Base-by-base conservation (phyloP, 305 asterid species). In the Stenogyne calaminthoides region DNA sequence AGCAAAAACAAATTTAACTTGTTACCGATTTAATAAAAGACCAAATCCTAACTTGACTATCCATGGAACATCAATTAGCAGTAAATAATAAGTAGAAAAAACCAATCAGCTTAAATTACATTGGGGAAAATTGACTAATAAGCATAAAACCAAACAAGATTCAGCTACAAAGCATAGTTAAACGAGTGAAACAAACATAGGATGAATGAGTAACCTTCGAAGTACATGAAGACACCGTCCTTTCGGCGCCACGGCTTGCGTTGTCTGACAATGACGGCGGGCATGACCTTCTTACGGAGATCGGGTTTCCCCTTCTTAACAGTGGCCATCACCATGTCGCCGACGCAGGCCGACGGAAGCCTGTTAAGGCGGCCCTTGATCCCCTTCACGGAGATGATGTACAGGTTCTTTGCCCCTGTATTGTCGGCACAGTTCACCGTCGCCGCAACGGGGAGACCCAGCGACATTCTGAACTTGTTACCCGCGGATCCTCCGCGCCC, bases 401-500 rank as follows among this genome's bases (percentile, higher is more conserved):
- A 85, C 37, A 87, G 78, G n/a, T 87, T 87, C 86, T 87, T 87
- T 1, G 92, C 92, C 14, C 92, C 92, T 5, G 92, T 87, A 78
- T 87, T 85, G 75, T 87, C 92, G 71, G 90, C 92, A 67, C 92
- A 87, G 66, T 87, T 87, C 67, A 87, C 87, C 32, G 92, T 87
- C 71, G 92, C 93, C 55, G 91, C 91, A 74, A 88, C 93, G 32
- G 91, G 93, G 18, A 88, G 82, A 82, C 93, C 93, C 58, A 88
- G 83, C 52, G 93, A 88, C 93, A 88, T 88, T 64, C 93, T 62
- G 79, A 86, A 88, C 80, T 88, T 88, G 85, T 88, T 88, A 37
- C 93, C 93, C 77, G 91, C 93, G 59, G 93, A 71, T 56, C 93
- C 93, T 75, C 93, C 93, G 72, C 93, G 93, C n/a, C 93, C 93